phyloP scores from a whole-genome alignment of 2,329 filamentous ascomycete genomes.

The Aureobasidium melanogenum region DNA sequence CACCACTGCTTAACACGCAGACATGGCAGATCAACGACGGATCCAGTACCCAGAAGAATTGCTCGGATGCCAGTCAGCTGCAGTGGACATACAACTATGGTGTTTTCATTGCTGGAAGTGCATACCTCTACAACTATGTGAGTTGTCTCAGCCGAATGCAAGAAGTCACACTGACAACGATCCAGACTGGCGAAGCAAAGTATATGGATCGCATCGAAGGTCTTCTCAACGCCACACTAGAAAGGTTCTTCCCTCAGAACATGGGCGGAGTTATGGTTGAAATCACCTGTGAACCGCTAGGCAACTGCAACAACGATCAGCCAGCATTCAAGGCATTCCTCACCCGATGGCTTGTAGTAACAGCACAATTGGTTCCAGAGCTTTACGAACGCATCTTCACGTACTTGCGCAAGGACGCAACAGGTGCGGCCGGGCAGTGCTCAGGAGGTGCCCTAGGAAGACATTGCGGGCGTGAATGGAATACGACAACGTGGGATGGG shows the following conservation, averaged over 20 bases:
- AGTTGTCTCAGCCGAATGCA: neutral
- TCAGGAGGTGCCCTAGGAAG: slow-evolving; percentile 36
- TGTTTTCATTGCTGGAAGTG: slow-evolving; percentile 56
- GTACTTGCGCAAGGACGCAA: slow-evolving; percentile 41
- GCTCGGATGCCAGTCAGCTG: slow-evolving; percentile 41
- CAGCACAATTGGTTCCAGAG: slow-evolving; percentile 48
- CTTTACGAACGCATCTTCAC: slow-evolving; percentile 40
- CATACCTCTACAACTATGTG: slow-evolving; percentile 54
- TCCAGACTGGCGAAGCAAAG: slow-evolving; percentile 11
- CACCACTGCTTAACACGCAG: slow-evolving; percentile 41
- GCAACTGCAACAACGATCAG: slow-evolving; percentile 33
- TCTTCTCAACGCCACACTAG: slow-evolving; percentile 24
- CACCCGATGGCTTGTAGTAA: slow-evolving; percentile 37
- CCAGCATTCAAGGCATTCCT: slow-evolving; percentile 31
- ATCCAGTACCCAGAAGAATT: slow-evolving; percentile 42
- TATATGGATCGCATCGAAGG: slow-evolving; percentile 20
- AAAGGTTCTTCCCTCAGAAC: slow-evolving; percentile 28
- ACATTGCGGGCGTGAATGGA: slow-evolving; percentile 36
- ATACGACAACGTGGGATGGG: slow-evolving; percentile 33
- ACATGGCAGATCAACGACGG: slow-evolving; percentile 49
- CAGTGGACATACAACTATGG: slow-evolving; percentile 60
- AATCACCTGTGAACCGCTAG: slow-evolving; percentile 29
- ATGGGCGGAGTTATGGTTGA: slow-evolving; percentile 33
- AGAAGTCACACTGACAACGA: neutral
- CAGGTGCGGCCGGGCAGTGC: slow-evolving; percentile 45